A percentile compares a stretch with the other conserved stretches of the same genome.
Evolutionary conservation across 306 rosid species (phyloP).

Genomic region (Argentina anserina): DNA sequence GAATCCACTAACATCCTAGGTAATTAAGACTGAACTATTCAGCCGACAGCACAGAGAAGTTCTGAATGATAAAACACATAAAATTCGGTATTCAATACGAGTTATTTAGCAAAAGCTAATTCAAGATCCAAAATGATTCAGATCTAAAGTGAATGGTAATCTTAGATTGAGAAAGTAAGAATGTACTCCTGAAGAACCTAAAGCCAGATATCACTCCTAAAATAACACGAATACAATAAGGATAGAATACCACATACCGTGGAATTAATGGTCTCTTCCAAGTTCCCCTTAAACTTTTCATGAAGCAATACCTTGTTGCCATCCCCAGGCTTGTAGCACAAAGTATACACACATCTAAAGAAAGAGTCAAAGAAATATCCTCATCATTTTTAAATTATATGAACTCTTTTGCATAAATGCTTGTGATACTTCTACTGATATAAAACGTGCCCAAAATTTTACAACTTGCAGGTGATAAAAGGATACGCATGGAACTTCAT

Average conservation of each 20-base stretch:
- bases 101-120: background rate
- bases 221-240: background rate
- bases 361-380: background rate
- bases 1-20: background rate
- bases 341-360: slow-evolving; percentile 2
- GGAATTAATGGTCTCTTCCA: slow-evolving; percentile 8
- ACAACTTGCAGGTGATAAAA: background rate
- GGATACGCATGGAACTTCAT: slow-evolving; percentile 7
- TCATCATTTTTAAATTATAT: background rate
- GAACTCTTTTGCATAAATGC: background rate
- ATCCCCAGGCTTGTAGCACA: slow-evolving; percentile 7
- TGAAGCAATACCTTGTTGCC: background rate
- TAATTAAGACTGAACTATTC: background rate
- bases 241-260: background rate
- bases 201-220: background rate
- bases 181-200: background rate
- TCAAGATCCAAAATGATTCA: background rate
- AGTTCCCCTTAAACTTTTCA: background rate
- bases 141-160: background rate
- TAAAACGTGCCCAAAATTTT: too few species aligned
- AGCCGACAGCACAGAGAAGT: background rate
- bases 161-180: background rate
- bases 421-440: too few species aligned
- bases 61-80: background rate
- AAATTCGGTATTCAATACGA: background rate